Conservation (phyloP, 768 basidiomycete species). For the Tylopilus vinaceipallidus region DNA sequence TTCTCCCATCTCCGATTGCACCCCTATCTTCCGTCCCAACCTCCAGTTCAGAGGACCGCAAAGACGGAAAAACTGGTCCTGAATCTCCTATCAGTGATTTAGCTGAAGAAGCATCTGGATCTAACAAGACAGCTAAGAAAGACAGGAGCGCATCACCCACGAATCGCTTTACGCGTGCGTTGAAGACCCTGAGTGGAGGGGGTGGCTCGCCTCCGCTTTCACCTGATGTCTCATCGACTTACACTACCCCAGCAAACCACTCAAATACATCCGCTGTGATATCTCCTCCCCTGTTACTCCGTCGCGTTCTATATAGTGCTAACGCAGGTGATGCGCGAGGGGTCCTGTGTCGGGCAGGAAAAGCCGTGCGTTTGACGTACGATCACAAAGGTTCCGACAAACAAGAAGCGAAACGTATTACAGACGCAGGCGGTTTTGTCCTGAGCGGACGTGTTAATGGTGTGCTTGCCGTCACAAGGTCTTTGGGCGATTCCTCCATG, state of each 20-base stretch:
- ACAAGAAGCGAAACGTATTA: conserved; percentile 97
- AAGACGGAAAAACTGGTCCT: conserved; percentile 34
- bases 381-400: conserved; percentile 98
- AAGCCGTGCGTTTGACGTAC: conserved; percentile 91
- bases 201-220: conserved; percentile 21
- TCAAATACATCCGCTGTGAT: conserved; percentile 30
- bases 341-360: conserved; percentile 87
- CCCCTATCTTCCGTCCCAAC: conserved; percentile 28
- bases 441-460: conserved; percentile 99
- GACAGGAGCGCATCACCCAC: conserved; percentile 38
- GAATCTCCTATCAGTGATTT: conserved; percentile 48
- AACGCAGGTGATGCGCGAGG: conserved; percentile 97
- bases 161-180: conserved; percentile 53
- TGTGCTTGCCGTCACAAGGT: conserved; percentile 93
- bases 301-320: conserved; percentile 88
- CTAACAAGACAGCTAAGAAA: conserved; percentile 41
- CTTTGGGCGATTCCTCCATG: conserved; percentile 96
- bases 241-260: conserved; percentile 31
- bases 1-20: conserved; percentile 40
- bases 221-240: conserved; percentile 3
- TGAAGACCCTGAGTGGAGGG: conserved; percentile 48
- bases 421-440: conserved; percentile 96
- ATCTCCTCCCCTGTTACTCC: conserved; percentile 46
- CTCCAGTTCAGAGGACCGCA: conserved; percentile 33
- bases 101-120: conserved; percentile 32